These are phyloP conservation scores for Mortierella sp. DNA, from an alignment of 371 early-diverging fungal genomes.

Conservation along the genomic window DNA sequence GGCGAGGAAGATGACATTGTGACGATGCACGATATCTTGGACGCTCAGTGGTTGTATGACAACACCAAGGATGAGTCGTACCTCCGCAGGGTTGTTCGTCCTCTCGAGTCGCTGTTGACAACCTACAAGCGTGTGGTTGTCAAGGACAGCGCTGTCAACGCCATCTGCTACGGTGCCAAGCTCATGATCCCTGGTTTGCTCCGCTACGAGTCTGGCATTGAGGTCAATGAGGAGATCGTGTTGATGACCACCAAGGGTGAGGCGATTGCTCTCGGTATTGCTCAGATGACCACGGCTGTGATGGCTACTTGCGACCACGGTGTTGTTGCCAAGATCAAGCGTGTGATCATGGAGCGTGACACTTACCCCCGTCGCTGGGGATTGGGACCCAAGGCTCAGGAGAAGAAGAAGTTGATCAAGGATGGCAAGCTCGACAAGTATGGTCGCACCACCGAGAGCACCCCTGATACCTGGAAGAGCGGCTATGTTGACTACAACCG, in stretches of 20 bases:
- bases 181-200: constrained; percentile 98
- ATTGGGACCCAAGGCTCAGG: constrained; percentile 92
- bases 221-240: constrained; percentile 95
- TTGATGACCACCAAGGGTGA: constrained; percentile 99
- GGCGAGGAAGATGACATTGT: constrained; percentile 96
- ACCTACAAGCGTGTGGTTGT: constrained; percentile 98
- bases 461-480: constrained; percentile 81
- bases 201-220: constrained; percentile 97
- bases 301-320: constrained; percentile 95
- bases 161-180: constrained; percentile 99
- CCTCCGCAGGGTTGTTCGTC: constrained; percentile 96
- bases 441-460: constrained; percentile 87
- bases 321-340: constrained; percentile 98
- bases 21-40: constrained; percentile 99
- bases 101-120: constrained; percentile 96
- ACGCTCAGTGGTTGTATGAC: constrained; percentile 98
- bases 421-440: constrained; percentile 97
- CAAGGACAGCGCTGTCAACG: constrained; percentile 99
- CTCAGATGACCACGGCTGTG: constrained; percentile 97
- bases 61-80: constrained; percentile 95
- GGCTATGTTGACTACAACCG: constrained; percentile 73
- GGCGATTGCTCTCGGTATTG: constrained; percentile 98
- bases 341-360: constrained; percentile 99
- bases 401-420: constrained; percentile 97
- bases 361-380: constrained; percentile 99